Evolutionary conservation across 1,284 basidiomycete genomes (phyloP).

Genomic region (Cryptococcus sp.): DNA sequence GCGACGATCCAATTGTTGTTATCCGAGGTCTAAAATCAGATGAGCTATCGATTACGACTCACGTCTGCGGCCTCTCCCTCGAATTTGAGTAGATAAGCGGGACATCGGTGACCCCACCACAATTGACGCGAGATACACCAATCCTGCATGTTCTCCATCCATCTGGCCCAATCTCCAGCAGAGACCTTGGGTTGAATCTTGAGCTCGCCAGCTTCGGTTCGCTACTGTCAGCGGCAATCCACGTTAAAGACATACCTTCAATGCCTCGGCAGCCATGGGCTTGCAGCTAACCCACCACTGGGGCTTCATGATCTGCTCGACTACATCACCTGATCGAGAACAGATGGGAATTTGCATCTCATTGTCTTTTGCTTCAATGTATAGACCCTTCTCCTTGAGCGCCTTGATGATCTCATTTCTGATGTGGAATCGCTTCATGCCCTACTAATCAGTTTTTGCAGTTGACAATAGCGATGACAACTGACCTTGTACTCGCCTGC

Average conservation of each 20-base stretch:
- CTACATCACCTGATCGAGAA: conserved; percentile 93
- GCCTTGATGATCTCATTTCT: conserved; percentile 78
- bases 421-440: conserved; percentile 95
- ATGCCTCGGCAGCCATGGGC: conserved; percentile 82
- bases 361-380: conserved; percentile 90
- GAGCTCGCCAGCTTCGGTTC: conserved; percentile 80
- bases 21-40: conserved; percentile 56
- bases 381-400: conserved; percentile 81
- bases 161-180: conserved; percentile 93
- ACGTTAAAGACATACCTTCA: conserved; percentile 57
- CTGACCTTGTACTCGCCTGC: conserved; percentile 73
- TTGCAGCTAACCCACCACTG: conserved; percentile 99
- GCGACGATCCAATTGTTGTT: conserved; percentile 90
- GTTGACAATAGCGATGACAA: background rate
- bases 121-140: conserved; percentile 99
- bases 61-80: conserved; percentile 76
- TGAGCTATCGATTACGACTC: conserved; percentile 23
- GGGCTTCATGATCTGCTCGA: conserved; percentile 93
- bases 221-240: conserved; percentile 50
- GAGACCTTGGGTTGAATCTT: conserved; percentile 76
- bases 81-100: conserved; percentile 87
- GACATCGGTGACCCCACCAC: conserved; percentile 98
- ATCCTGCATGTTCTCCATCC: conserved; percentile 94
- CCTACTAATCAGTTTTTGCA: conserved; percentile 51
- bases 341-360: conserved; percentile 92